Conservation (phyloP, 495 filamentous ascomycete genomes). For the Aspergillus incahuasiensis region DNA sequence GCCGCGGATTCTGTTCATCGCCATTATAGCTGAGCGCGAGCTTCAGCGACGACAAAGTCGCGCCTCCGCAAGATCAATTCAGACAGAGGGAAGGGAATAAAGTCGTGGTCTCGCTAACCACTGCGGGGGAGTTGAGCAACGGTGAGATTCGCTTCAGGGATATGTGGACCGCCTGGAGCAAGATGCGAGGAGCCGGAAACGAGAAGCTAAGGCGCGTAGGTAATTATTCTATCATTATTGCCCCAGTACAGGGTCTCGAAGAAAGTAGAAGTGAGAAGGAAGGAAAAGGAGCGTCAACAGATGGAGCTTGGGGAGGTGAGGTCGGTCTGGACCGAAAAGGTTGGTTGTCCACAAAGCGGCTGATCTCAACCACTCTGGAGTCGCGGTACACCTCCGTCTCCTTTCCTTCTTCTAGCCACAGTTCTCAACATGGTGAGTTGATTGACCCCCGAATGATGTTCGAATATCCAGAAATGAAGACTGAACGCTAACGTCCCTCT, state of each 20-base stretch:
- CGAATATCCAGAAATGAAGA: background rate
- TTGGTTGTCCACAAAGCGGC: slow-evolving; percentile 38
- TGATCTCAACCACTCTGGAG: slow-evolving; percentile 15
- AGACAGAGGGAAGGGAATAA: slow-evolving; percentile 13
- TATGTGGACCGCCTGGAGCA: slow-evolving; percentile 7
- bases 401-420: background rate
- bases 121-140: slow-evolving; percentile 35
- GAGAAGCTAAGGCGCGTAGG: slow-evolving; percentile 11
- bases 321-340: slow-evolving; percentile 12
- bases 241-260: background rate
- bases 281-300: slow-evolving; percentile 15
- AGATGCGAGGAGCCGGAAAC: slow-evolving; percentile 16
- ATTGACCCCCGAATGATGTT: background rate
- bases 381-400: background rate
- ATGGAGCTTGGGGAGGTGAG: slow-evolving; percentile 14
- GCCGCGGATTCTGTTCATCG: slow-evolving; percentile 91
- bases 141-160: slow-evolving; percentile 31
- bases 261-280: slow-evolving; percentile 1
- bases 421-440: slow-evolving; percentile 12
- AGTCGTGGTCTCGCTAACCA: slow-evolving; percentile 20
- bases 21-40: slow-evolving; percentile 53
- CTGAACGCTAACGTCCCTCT: background rate
- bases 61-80: slow-evolving; percentile 37
- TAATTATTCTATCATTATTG: slow-evolving; percentile 4
- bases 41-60: slow-evolving; percentile 47